Conservation (phyloP, 1,139 yeast species). For the Pichia sp. region DNA sequence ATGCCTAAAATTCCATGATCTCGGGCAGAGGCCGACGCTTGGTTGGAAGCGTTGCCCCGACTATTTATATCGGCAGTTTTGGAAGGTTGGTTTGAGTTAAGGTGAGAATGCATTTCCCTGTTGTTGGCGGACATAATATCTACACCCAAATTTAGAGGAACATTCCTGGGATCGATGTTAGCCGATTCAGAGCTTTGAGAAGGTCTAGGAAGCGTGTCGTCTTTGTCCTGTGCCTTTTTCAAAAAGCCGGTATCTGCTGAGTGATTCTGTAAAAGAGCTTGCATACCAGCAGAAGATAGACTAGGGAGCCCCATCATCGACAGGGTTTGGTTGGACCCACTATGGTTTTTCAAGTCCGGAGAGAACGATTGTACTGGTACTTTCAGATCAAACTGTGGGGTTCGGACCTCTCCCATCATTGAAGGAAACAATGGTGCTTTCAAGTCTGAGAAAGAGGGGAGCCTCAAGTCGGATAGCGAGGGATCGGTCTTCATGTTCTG, state of each 20-base stretch:
- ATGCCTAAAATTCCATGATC: neutral
- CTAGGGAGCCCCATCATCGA: constrained; percentile 4
- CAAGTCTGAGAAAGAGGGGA: constrained; percentile 19
- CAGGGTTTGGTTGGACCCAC: neutral
- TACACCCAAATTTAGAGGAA: neutral
- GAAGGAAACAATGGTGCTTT: constrained; percentile 4
- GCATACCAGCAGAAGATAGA: constrained; percentile 10
- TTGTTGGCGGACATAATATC: no score
- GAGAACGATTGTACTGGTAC: neutral
- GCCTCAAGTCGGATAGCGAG: constrained; percentile 5
- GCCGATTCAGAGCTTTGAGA: neutral
- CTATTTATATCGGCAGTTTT: neutral
- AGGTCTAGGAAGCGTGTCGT: neutral
- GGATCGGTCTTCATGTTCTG: neutral
- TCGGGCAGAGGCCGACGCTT: neutral
- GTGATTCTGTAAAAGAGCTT: neutral
- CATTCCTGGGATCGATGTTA: neutral
- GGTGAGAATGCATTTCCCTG: neutral
- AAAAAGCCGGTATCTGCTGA: neutral
- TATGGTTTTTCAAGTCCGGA: neutral
- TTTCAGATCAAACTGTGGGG: constrained; percentile 12
- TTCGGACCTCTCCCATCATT: constrained; percentile 2
- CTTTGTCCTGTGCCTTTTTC: neutral
- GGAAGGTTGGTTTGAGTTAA: neutral
- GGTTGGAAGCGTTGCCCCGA: neutral